Evolutionary conservation across 1,284 basidiomycete genomes (phyloP).

Genomic region (Singerocomus inundabilis): DNA sequence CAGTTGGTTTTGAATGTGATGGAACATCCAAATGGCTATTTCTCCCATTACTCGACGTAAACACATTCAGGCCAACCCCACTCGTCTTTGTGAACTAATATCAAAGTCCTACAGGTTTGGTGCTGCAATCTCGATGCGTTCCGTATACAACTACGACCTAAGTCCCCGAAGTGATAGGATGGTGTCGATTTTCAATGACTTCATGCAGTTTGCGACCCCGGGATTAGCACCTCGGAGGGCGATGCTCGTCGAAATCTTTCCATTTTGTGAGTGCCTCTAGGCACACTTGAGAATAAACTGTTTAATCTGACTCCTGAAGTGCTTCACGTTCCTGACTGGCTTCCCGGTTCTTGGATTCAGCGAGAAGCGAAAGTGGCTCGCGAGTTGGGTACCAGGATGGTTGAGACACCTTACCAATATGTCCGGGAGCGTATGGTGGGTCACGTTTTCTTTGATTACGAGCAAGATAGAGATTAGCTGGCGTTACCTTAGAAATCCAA

Average conservation of each 20-base stretch:
- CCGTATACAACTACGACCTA: too few relatives aligned
- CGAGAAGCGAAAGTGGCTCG: slow-evolving; percentile 14
- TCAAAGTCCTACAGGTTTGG: too few relatives aligned
- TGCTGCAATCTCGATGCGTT: too few relatives aligned
- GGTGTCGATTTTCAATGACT: too few relatives aligned
- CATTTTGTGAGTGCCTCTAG: slow-evolving; percentile 3
- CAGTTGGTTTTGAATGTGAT: slow-evolving; percentile 18
- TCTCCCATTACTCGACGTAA: slow-evolving; percentile 16
- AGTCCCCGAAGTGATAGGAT: too few relatives aligned
- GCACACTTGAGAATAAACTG: too few relatives aligned
- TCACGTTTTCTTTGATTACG: background rate
- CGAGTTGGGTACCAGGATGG: slow-evolving; percentile 10
- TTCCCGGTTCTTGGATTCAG: slow-evolving; percentile 23
- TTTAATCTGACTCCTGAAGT: slow-evolving; percentile 8
- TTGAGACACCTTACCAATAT: slow-evolving; percentile 24
- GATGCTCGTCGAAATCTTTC: too few relatives aligned
- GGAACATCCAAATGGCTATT: background rate
- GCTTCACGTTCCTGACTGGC: slow-evolving; percentile 21
- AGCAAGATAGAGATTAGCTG: background rate
- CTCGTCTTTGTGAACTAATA: too few relatives aligned
- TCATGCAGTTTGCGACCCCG: too few relatives aligned
- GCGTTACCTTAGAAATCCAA: slow-evolving; percentile 7
- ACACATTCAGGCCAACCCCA: background rate
- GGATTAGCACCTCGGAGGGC: too few relatives aligned
- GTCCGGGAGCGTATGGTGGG: slow-evolving; percentile 14